These are phyloP conservation scores for Jatropha podagrica DNA, from an alignment of 441 rosid genomes.

Conservation along the genomic window DNA sequence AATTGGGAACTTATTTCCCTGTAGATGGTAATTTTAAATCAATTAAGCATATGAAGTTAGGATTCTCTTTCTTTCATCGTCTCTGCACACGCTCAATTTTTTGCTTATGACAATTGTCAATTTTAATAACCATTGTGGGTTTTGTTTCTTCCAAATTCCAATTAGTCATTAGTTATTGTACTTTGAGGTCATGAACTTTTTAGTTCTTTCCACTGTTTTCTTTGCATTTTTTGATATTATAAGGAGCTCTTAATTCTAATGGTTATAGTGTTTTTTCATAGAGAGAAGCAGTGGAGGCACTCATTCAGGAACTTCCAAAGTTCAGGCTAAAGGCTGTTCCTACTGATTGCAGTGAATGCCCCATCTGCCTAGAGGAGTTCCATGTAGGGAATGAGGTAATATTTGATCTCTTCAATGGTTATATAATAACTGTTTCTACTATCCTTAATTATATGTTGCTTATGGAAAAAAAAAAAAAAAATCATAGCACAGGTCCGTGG, in stretches of 20 bases:
- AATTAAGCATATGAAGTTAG: neutral
- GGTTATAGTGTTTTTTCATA: slow-evolving; percentile 26
- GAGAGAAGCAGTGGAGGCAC: slow-evolving; percentile 99
- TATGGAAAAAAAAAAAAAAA: neutral
- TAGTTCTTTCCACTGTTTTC: neutral
- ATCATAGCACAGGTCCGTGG: slow-evolving; percentile 82
- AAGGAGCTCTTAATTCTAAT: slow-evolving; percentile 13
- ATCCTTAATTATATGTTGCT: neutral
- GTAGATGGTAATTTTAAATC: neutral
- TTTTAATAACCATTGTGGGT: neutral
- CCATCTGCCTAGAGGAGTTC: slow-evolving; percentile 97
- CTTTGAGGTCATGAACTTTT: neutral
- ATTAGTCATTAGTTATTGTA: neutral
- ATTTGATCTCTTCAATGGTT: neutral
- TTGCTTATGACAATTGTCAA: neutral
- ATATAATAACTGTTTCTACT: neutral
- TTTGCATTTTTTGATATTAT: slow-evolving; percentile 7
- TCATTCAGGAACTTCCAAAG: slow-evolving; percentile 98
- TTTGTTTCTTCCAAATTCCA: neutral
- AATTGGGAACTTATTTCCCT: neutral
- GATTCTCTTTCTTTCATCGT: neutral
- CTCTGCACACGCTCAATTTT: neutral
- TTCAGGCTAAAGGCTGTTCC: slow-evolving; percentile 96
- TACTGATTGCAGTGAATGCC: slow-evolving; percentile 93
- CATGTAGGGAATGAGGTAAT: slow-evolving; percentile 83